phyloP scores from a whole-genome alignment of 306 rosid species.

The Cicer yamashitae region DNA sequence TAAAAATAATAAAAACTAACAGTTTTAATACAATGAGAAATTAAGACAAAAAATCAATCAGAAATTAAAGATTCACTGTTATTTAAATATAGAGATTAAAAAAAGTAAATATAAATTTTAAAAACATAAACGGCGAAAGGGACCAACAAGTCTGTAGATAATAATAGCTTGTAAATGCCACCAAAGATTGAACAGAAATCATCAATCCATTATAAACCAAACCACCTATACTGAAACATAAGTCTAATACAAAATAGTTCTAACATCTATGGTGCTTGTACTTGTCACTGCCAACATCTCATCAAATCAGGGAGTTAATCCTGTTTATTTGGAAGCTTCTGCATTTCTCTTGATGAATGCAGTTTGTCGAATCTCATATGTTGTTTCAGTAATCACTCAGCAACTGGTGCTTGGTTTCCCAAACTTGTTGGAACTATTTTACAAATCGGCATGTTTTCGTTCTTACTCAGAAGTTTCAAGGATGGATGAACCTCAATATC shows the following conservation, averaged over 20 bases:
- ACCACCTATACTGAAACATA: constrained; percentile 28
- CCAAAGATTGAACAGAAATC: constrained; percentile 27
- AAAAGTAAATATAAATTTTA: not conserved
- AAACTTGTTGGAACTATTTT: constrained; percentile 61
- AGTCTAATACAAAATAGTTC: constrained; percentile 32
- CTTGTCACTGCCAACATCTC: constrained; percentile 40
- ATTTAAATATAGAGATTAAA: not conserved
- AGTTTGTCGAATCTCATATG: constrained; percentile 1
- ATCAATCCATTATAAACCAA: constrained; percentile 43
- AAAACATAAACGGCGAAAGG: too few species aligned
- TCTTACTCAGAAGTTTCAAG: constrained; percentile 83
- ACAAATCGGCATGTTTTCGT: constrained; percentile 82
- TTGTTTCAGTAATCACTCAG: constrained; percentile 35
- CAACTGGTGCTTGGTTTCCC: constrained; percentile 54
- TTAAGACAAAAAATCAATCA: not conserved
- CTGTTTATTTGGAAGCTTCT: constrained; percentile 45
- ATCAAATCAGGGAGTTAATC: constrained; percentile 22
- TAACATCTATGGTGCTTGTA: constrained; percentile 39
- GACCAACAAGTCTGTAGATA: too few species aligned
- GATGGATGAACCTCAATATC: constrained; percentile 79
- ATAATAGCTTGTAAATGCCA: constrained; percentile 12
- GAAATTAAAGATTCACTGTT: not conserved
- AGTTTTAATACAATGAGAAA: not conserved
- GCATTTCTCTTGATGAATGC: constrained; percentile 27
- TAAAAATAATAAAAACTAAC: not conserved